These are phyloP conservation scores for Pezicula carpinea DNA, from an alignment of 2,329 filamentous ascomycete species.

Conservation along the genomic window DNA sequence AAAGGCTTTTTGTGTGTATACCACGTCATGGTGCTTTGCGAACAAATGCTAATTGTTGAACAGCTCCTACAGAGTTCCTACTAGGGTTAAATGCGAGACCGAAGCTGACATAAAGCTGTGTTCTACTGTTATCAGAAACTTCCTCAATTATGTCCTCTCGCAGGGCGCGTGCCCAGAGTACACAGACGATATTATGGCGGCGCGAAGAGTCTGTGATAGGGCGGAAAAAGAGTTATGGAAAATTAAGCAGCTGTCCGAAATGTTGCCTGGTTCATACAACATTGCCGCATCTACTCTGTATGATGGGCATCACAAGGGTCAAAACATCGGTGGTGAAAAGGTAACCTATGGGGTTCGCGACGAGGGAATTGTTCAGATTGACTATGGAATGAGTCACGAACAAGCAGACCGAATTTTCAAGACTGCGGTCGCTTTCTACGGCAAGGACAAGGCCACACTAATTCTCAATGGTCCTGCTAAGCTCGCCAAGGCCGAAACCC, in stretches of 20 bases:
- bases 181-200: slow-evolving; percentile 58
- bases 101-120: slow-evolving; percentile 50
- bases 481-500: slow-evolving; percentile 42
- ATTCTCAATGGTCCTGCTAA: slow-evolving; percentile 30
- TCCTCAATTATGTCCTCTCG: slow-evolving; percentile 79
- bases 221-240: slow-evolving; percentile 64
- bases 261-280: slow-evolving; percentile 77
- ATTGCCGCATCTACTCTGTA: slow-evolving; percentile 67
- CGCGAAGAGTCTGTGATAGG: slow-evolving; percentile 60
- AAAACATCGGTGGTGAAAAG: slow-evolving; percentile 7
- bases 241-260: slow-evolving; percentile 43
- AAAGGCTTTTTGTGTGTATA: slow-evolving; percentile 70
- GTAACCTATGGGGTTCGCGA: slow-evolving; percentile 9
- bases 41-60: slow-evolving; percentile 10
- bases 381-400: slow-evolving; percentile 26
- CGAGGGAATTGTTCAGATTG: slow-evolving; percentile 20
- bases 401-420: slow-evolving; percentile 39
- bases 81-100: slow-evolving; percentile 50
- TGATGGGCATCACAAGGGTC: slow-evolving; percentile 37
- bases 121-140: slow-evolving; percentile 71
- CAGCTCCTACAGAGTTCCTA: slow-evolving; percentile 53
- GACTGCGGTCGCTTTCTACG: slow-evolving; percentile 38
- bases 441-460: slow-evolving; percentile 28
- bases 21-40: background rate
- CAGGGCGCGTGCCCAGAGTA: slow-evolving; percentile 88